Base-by-base conservation (phyloP, 2,329 filamentous ascomycete species). In the Xylariaceae sp. region DNA sequence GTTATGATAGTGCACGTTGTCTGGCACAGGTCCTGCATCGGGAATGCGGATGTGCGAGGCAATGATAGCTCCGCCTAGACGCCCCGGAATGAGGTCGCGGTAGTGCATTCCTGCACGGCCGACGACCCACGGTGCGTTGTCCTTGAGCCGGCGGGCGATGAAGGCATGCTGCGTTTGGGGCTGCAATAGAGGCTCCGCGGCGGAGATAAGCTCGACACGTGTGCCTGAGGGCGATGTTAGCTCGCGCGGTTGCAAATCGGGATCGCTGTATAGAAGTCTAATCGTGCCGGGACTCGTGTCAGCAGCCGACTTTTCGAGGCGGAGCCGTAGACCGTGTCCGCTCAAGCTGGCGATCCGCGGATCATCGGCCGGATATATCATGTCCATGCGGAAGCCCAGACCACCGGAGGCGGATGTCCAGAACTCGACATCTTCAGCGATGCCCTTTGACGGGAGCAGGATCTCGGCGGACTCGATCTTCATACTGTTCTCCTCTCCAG, bases 301-400 rank as follows among this genome's bases (percentile, higher is more conserved):
- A 2, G 21, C 25, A n/a, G 48, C 48, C 23, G 42, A 36, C 22
- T 23, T 48, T 37, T 50, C 50, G 21, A 53, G 50, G 37, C 50
- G 50, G 39, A 53, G 2, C n/a, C 48, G 48, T 14, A 53, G 37
- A 25, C 50, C 48, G 43, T 53, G 50, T n/a, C 50, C 50, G 32
- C 22, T 40, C 21, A 53, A 38, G 20, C 32, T 44, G 29, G 36
- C 50, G 36, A 53, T 45, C 22, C 47, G 50, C 40, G 50, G 50
- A 27, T 53, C 48, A 29, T 53, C 50, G 48, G 50, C 50, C 23
- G 50, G 50, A 29, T 51, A 53, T 42, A 53, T 53, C 42, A 47
- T 42, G 34, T 45, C 47, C 50, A 53, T 48, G 37, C 50, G 50
- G 38, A 53, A 53, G 32, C 48, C 50, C 11, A 53, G 39, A n/a